Evolutionary conservation across 208 protist genomes (phyloP).

Genomic region (Leishmania major): DNA sequence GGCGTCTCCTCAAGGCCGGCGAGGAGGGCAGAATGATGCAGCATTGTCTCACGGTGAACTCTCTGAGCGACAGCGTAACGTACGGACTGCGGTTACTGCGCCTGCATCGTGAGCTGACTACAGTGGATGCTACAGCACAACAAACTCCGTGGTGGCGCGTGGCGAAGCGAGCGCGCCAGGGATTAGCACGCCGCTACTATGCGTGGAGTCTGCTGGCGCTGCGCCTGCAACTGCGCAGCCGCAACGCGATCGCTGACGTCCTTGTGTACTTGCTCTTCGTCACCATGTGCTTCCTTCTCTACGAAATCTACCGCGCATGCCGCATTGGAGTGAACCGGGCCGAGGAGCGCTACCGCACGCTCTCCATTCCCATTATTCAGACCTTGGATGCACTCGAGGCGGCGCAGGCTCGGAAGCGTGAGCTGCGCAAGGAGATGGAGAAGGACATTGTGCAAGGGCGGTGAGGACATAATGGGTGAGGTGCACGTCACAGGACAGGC

Average conservation of each 20-base stretch:
- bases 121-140: constrained; percentile 40
- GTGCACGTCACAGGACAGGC: background rate
- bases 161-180: constrained; percentile 36
- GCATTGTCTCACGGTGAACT: constrained; percentile 56
- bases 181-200: constrained; percentile 48
- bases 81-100: constrained; percentile 67
- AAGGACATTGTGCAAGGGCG: constrained; percentile 59
- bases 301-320: constrained; percentile 79
- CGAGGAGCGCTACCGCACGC: constrained; percentile 73
- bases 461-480: background rate
- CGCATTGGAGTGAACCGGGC: constrained; percentile 76
- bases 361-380: constrained; percentile 80
- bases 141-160: constrained; percentile 40
- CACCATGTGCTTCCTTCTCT: constrained; percentile 68
- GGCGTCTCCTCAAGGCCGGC: constrained; percentile 72
- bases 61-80: constrained; percentile 48
- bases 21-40: constrained; percentile 75
- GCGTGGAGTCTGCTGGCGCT: constrained; percentile 65
- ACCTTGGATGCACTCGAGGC: constrained; percentile 83
- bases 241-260: constrained; percentile 71
- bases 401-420: constrained; percentile 48
- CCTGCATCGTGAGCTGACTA: constrained; percentile 62
- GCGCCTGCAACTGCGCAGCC: constrained; percentile 61
- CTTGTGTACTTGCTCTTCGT: constrained; percentile 78
- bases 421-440: constrained; percentile 69